Percentiles rank a stretch among this genome's conserved stretches.
Evolutionary conservation across 2,329 filamentous ascomycete genomes (phyloP).

Genomic region (Mariannaea elegans): DNA sequence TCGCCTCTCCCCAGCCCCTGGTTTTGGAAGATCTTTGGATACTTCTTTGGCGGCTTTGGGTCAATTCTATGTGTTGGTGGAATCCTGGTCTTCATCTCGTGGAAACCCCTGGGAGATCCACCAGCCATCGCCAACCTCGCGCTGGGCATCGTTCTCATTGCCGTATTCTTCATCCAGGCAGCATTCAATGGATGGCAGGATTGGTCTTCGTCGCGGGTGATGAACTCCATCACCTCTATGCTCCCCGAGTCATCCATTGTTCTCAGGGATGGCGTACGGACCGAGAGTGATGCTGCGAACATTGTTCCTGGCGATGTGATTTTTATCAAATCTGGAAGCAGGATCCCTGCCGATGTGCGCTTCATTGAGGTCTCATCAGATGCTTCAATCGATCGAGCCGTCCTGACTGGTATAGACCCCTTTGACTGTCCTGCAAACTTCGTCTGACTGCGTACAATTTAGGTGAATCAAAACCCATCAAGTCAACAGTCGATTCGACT

Average conservation of each 20-base stretch:
- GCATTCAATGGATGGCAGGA: conserved; percentile 77
- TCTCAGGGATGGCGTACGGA: conserved; percentile 65
- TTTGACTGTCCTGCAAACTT: neutral
- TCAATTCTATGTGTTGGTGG: conserved; percentile 73
- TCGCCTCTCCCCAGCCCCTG: conserved; percentile 17
- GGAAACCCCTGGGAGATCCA: conserved; percentile 77
- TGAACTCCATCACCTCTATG: conserved; percentile 83
- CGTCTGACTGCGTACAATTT: neutral
- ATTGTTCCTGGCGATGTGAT: conserved; percentile 79
- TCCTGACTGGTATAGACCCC: conserved; percentile 58
- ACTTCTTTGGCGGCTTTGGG: conserved; percentile 82
- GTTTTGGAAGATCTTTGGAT: conserved; percentile 64
- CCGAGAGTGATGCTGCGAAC: conserved; percentile 61
- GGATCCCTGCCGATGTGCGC: conserved; percentile 77
- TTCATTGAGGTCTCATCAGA: conserved; percentile 75
- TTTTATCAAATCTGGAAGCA: conserved; percentile 74
- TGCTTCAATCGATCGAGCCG: conserved; percentile 75
- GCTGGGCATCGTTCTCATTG: conserved; percentile 75
- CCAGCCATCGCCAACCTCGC: conserved; percentile 75
- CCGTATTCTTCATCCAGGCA: conserved; percentile 75
- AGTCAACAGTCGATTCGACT: conserved; percentile 69
- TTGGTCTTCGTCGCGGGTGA: conserved; percentile 79
- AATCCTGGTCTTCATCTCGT: conserved; percentile 78
- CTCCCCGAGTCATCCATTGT: conserved; percentile 77
- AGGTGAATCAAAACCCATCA: conserved; percentile 72